phyloP scores from a whole-genome alignment of 768 basidiomycete species.

The Hygrophoropsis aurantiaca region DNA sequence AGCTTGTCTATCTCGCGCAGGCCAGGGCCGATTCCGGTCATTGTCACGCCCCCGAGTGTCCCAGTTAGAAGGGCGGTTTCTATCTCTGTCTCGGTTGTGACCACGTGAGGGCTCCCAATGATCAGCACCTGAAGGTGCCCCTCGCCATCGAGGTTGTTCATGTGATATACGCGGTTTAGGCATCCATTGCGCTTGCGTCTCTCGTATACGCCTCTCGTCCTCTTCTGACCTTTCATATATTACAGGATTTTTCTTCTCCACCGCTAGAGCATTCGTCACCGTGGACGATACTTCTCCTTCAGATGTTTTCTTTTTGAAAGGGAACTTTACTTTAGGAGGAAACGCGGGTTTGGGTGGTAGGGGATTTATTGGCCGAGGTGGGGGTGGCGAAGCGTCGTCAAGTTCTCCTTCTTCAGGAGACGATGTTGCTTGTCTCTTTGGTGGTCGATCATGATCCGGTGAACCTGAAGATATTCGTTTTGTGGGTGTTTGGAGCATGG shows the following conservation, averaged over 20 bases:
- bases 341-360: slow-evolving; percentile 38
- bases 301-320: slow-evolving; percentile 60
- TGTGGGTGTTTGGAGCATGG: slow-evolving; percentile 19
- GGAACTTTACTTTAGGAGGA: slow-evolving; percentile 61
- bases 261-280: slow-evolving; percentile 22
- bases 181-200: slow-evolving; percentile 33
- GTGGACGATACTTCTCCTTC: slow-evolving; percentile 29
- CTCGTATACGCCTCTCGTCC: slow-evolving; percentile 42
- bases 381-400: slow-evolving; percentile 48
- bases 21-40: slow-evolving; percentile 11
- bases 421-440: slow-evolving; percentile 56
- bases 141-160: slow-evolving; percentile 4
- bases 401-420: slow-evolving; percentile 84
- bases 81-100: slow-evolving; percentile 25
- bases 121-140: slow-evolving; percentile 6
- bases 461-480: slow-evolving; percentile 65
- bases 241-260: slow-evolving; percentile 14
- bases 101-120: slow-evolving; percentile 25
- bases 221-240: slow-evolving; percentile 43
- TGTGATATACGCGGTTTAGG: slow-evolving; percentile 19
- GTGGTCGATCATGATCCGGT: slow-evolving; percentile 45
- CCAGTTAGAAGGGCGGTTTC: slow-evolving; percentile 18
- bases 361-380: slow-evolving; percentile 14
- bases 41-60: slow-evolving; percentile 20
- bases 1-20: slow-evolving; percentile 23